A percentile compares a stretch with the other conserved stretches of the same genome.
Conservation (phyloP, 2,329 filamentous ascomycete genomes). For the Diplodia corticola region DNA sequence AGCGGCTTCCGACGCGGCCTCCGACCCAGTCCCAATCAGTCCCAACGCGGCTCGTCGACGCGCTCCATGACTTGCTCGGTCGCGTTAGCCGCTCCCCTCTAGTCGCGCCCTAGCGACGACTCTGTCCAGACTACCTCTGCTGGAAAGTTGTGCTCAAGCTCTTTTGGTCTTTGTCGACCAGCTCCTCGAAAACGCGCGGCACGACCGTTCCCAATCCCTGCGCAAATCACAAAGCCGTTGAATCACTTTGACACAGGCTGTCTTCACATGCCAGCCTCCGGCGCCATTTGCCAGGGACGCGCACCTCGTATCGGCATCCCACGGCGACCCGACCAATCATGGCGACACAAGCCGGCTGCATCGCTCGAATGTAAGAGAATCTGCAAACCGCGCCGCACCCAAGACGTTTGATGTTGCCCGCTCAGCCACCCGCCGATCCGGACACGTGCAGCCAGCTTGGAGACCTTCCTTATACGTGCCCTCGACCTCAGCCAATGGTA, state of each 20-base stretch:
- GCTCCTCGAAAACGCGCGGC: too few relatives aligned
- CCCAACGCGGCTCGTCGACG: too few relatives aligned
- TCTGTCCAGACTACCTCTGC: background rate
- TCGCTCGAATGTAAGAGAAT: background rate
- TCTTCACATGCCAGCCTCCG: too few relatives aligned
- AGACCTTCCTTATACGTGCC: too few relatives aligned
- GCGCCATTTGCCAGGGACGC: too few relatives aligned
- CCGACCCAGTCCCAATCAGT: too few relatives aligned
- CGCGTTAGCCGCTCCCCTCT: background rate
- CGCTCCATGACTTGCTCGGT: background rate
- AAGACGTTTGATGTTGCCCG: background rate
- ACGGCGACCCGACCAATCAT: background rate
- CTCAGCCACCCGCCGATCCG: background rate
- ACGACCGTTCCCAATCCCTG: too few relatives aligned
- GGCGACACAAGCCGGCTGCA: background rate
- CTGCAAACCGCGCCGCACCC: background rate
- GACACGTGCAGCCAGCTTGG: too few relatives aligned
- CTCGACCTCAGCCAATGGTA: too few relatives aligned
- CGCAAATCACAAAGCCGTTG: too few relatives aligned
- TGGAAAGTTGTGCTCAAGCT: background rate
- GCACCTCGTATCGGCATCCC: background rate
- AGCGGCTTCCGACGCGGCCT: background rate
- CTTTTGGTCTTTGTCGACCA: too few relatives aligned
- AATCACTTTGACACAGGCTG: too few relatives aligned
- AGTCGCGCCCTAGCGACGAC: background rate